Conservation (phyloP, 805 yeast species). For the Yarrowia sp. region DNA sequence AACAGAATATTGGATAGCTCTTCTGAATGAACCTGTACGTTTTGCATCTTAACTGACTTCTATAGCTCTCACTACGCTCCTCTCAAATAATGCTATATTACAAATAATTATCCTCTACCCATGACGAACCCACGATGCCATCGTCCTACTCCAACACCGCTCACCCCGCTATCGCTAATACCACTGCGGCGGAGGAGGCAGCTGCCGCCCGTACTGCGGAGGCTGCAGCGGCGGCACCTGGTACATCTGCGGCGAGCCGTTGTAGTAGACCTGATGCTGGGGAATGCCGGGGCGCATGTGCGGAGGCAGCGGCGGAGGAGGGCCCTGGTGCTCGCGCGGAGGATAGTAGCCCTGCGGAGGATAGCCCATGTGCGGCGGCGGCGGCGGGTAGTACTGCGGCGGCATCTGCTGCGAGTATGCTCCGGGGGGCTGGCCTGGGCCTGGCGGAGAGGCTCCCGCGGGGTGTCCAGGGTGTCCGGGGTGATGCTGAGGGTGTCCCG, state of each 20-base stretch:
- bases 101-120: not conserved
- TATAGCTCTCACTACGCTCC: not conserved
- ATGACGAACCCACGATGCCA: no score
- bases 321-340: slow-evolving; percentile 10
- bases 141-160: no score
- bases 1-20: no score
- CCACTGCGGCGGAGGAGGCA: slow-evolving; percentile 23
- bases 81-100: not conserved
- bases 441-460: not conserved
- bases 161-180: not conserved
- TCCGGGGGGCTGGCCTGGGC: slow-evolving; percentile 4
- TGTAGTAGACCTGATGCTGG: slow-evolving; percentile 16
- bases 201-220: slow-evolving; percentile 11
- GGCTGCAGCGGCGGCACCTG: slow-evolving; percentile 19
- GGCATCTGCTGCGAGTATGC: slow-evolving; percentile 1
- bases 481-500: slow-evolving; percentile 6
- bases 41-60: no score
- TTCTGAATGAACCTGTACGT: no score
- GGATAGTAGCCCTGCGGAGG: slow-evolving; percentile 22
- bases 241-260: slow-evolving; percentile 13
- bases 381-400: slow-evolving; percentile 22
- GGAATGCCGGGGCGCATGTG: slow-evolving; percentile 13
- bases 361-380: slow-evolving; percentile 16
- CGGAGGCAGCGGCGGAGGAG: not conserved
- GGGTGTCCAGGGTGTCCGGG: slow-evolving; percentile 13